Percentiles rank a stretch among this genome's conserved stretches.
Evolutionary conservation across 1,139 yeast genomes (phyloP).

Genomic region (Neolecta irregularis): DNA sequence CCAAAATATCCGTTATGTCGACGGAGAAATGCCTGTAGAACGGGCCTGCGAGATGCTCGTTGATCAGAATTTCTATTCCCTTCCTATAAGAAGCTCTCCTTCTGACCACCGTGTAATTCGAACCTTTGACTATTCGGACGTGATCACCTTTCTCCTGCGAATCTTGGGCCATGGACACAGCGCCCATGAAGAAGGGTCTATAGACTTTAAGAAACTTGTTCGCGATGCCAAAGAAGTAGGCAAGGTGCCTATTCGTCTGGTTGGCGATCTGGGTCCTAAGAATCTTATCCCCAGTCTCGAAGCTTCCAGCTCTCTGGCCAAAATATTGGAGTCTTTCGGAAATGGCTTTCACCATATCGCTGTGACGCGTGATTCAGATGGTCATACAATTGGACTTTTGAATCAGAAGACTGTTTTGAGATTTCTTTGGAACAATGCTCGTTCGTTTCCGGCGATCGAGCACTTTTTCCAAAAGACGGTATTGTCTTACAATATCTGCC

Average conservation of each 20-base stretch:
- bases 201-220: conserved; percentile 20
- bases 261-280: conserved; percentile 63
- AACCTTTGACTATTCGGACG: conserved; percentile 82
- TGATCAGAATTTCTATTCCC: conserved; percentile 58
- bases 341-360: conserved; percentile 89
- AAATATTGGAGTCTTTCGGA: conserved; percentile 73
- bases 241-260: conserved; percentile 62
- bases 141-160: conserved; percentile 65
- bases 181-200: conserved; percentile 17
- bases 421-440: conserved; percentile 82
- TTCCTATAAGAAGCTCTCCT: conserved; percentile 49
- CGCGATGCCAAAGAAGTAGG: conserved; percentile 26
- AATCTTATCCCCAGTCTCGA: conserved; percentile 69
- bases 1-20: conserved; percentile 58
- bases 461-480: conserved; percentile 51
- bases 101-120: conserved; percentile 41
- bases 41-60: conserved; percentile 69
- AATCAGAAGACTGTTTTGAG: conserved; percentile 76
- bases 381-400: conserved; percentile 43
- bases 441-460: conserved; percentile 69
- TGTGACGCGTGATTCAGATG: conserved; percentile 32
- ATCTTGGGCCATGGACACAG: conserved; percentile 46
- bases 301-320: conserved; percentile 49
- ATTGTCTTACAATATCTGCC: background rate
- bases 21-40: conserved; percentile 55